Percentiles rank a stretch among this genome's conserved stretches.
These are phyloP conservation scores for Limonium bicolor DNA, from an alignment of 148 eudicot genomes.

Conservation along the genomic window DNA sequence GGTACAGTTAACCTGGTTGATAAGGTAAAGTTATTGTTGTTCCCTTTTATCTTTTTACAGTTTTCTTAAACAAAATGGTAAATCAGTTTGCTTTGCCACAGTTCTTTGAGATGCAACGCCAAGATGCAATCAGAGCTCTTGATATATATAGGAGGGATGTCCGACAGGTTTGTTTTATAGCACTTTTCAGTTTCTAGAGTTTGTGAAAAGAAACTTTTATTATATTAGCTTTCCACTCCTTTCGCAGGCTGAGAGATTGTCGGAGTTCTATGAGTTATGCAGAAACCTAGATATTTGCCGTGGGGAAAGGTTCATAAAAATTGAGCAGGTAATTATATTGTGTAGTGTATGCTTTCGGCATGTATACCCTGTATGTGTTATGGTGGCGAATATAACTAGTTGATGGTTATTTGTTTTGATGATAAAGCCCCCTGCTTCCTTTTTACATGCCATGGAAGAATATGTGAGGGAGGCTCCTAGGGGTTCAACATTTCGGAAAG, in stretches of 20 bases:
- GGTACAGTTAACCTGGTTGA: slow-evolving; percentile 90
- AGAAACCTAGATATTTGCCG: slow-evolving; percentile 83
- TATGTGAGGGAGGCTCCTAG: slow-evolving; percentile 93
- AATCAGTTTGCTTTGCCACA: slow-evolving; percentile 9
- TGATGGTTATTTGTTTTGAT: no score
- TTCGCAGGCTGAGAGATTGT: slow-evolving; percentile 64
- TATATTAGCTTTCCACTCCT: neutral
- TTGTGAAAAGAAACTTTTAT: neutral
- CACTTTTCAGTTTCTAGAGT: neutral
- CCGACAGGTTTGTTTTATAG: slow-evolving; percentile 48
- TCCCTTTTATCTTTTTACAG: neutral
- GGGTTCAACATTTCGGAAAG: slow-evolving; percentile 54
- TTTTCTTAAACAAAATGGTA: neutral
- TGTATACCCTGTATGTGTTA: slow-evolving; percentile 78
- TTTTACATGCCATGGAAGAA: slow-evolving; percentile 79
- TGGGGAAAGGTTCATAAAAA: slow-evolving; percentile 68
- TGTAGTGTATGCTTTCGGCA: no score
- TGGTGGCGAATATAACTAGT: slow-evolving; percentile 93
- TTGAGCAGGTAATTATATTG: slow-evolving; percentile 96
- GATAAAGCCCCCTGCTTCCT: slow-evolving; percentile 58
- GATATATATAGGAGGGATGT: slow-evolving; percentile 90
- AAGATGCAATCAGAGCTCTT: slow-evolving; percentile 86
- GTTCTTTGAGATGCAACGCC: slow-evolving; percentile 99
- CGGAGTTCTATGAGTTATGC: slow-evolving; percentile 90
- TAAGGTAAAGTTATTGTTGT: slow-evolving; percentile 31